A percentile compares a stretch with the other conserved stretches of the same genome.
Evolutionary conservation across 306 rosid species (phyloP).

Genomic region (Prunus mongolica): DNA sequence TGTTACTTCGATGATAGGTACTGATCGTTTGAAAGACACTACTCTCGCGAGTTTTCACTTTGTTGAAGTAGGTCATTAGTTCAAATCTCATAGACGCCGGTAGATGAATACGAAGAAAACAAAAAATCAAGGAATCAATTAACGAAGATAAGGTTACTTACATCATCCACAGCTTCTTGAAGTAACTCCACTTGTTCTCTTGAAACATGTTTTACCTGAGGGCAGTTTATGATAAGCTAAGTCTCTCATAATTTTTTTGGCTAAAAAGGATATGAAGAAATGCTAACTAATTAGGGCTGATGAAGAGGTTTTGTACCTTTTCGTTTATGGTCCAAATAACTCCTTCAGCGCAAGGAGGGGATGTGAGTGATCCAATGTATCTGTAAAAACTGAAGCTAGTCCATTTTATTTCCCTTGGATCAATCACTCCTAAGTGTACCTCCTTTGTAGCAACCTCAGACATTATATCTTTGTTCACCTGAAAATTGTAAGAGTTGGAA

Average conservation of each 20-base stretch:
- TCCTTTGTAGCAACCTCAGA: slow-evolving; percentile 20
- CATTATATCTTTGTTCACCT: slow-evolving; percentile 21
- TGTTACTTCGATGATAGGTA: background rate
- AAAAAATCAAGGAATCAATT: background rate
- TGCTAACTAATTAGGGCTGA: no score
- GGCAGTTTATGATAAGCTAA: background rate
- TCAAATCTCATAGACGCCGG: no score
- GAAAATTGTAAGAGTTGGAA: background rate
- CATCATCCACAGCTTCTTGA: slow-evolving; percentile 24
- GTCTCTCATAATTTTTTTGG: no score
- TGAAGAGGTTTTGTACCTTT: slow-evolving; percentile 14
- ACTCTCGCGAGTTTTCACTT: background rate
- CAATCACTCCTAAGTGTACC: slow-evolving; percentile 34
- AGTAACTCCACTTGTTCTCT: slow-evolving; percentile 27
- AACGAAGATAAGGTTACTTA: slow-evolving; percentile 14
- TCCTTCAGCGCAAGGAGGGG: slow-evolving; percentile 44
- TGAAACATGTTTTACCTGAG: slow-evolving; percentile 25
- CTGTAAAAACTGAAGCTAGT: slow-evolving; percentile 14
- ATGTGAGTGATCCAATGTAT: slow-evolving; percentile 40
- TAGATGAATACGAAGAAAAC: background rate
- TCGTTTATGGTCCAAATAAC: slow-evolving; percentile 38
- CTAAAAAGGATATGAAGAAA: background rate
- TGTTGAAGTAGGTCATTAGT: background rate
- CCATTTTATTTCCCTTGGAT: slow-evolving; percentile 21
- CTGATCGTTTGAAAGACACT: no score